Evolutionary conservation across 78 protist species (phyloP).

Genomic region (Dictyostelium intermedium): DNA sequence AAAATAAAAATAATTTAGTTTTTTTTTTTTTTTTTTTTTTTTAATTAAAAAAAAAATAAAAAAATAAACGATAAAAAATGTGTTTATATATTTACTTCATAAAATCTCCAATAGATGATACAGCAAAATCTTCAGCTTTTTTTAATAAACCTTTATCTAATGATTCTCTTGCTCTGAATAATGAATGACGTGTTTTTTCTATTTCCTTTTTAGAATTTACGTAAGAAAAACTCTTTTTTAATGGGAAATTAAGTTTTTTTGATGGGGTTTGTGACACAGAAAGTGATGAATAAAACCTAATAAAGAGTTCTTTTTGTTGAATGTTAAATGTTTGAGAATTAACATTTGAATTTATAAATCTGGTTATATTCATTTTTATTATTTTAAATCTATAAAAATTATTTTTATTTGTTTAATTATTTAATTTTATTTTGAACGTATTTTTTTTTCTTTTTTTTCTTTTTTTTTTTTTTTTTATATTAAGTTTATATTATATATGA

Average conservation of each 20-base stretch:
- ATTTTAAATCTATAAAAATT: not conserved
- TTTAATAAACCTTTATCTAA: constrained; percentile 25
- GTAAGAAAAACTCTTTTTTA: not conserved
- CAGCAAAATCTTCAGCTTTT: constrained; percentile 14
- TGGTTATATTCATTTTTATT: not conserved
- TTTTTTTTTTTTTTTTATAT: too few relatives aligned
- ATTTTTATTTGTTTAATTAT: not conserved
- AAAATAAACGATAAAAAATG: not conserved
- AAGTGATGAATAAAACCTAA: constrained; percentile 3
- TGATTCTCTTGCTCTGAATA: not conserved
- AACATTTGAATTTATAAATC: not conserved
- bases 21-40: too few relatives aligned
- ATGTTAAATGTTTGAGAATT: not conserved
- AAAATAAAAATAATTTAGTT: too few relatives aligned
- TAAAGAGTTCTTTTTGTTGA: not conserved
- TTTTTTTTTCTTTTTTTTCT: too few relatives aligned
- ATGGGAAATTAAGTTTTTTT: not conserved
- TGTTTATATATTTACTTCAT: constrained; percentile 4
- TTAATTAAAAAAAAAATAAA: not conserved
- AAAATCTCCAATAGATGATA: not conserved
- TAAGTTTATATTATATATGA: too few relatives aligned
- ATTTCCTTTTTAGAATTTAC: not conserved
- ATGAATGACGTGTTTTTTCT: not conserved
- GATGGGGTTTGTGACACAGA: not conserved
- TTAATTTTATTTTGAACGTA: too few relatives aligned